phyloP scores from a whole-genome alignment of 2,329 filamentous ascomycete species.

The Cadophora luteo-olivacea region DNA sequence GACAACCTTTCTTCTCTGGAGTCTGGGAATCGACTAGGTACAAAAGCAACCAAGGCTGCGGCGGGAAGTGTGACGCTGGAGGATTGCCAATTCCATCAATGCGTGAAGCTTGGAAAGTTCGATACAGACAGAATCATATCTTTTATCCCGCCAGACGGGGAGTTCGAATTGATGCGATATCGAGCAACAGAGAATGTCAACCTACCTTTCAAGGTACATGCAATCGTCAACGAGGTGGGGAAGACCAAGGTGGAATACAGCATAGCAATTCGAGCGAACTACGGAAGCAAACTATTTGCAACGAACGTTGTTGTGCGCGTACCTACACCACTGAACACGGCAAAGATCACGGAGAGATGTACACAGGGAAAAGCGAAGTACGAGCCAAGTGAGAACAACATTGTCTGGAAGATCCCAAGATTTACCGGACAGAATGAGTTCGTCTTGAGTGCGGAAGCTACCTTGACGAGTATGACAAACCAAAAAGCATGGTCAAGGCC shows the following conservation, averaged over 20 bases:
- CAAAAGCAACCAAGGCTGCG: constrained; percentile 92
- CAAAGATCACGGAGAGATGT: constrained; percentile 88
- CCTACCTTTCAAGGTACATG: constrained; percentile 97
- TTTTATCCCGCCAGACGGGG: constrained; percentile 95
- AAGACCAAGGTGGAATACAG: constrained; percentile 99
- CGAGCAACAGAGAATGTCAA: constrained; percentile 98
- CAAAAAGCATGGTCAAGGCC: constrained; percentile 97
- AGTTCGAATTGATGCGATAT: constrained; percentile 99
- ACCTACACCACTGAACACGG: constrained; percentile 95
- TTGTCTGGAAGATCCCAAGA: constrained; percentile 98
- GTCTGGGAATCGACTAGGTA: constrained; percentile 78
- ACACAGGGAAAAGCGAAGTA: constrained; percentile 98
- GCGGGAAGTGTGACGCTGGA: constrained; percentile 95
- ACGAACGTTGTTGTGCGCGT: constrained; percentile 96
- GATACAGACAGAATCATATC: constrained; percentile 96
- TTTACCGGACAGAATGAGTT: constrained; percentile 98
- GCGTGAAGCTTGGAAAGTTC: constrained; percentile 96
- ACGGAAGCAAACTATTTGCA: constrained; percentile 93
- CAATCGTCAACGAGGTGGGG: constrained; percentile 96
- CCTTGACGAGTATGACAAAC: constrained; percentile 95
- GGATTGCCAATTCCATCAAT: constrained; percentile 99
- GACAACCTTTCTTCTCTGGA: constrained; percentile 70
- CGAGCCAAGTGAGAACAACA: constrained; percentile 96
- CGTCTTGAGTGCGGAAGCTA: constrained; percentile 91
- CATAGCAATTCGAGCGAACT: constrained; percentile 96